Evolutionary conservation across 2,329 filamentous ascomycete species (phyloP).

Genomic region (Penicillium aurantiogriseum): DNA sequence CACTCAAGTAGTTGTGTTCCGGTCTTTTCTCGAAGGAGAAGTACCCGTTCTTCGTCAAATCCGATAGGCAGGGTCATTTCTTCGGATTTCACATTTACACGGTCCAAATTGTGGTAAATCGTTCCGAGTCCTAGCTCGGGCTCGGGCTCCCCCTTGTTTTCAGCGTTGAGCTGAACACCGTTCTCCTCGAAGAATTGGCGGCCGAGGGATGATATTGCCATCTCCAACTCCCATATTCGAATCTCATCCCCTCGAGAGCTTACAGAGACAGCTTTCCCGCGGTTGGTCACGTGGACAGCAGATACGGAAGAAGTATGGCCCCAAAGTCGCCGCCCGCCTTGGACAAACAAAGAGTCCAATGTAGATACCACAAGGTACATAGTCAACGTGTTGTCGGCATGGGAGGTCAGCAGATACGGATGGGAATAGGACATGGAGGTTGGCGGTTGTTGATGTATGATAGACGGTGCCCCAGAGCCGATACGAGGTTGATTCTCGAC

Average conservation of each 20-base stretch:
- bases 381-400: slow-evolving; percentile 84
- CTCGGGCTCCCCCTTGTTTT: slow-evolving; percentile 21
- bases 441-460: slow-evolving; percentile 50
- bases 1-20: slow-evolving; percentile 74
- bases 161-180: slow-evolving; percentile 55
- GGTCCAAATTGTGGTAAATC: neutral
- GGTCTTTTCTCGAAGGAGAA: slow-evolving; percentile 71
- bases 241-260: slow-evolving; percentile 75
- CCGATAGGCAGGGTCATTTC: slow-evolving; percentile 55
- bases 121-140: neutral
- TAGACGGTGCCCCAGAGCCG: slow-evolving; percentile 26
- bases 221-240: slow-evolving; percentile 87
- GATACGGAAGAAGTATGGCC: slow-evolving; percentile 89
- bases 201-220: slow-evolving; percentile 54
- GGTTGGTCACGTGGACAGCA: slow-evolving; percentile 76
- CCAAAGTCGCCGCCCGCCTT: slow-evolving; percentile 74
- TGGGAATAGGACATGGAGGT: slow-evolving; percentile 70
- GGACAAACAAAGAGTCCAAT: slow-evolving; percentile 63
- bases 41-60: slow-evolving; percentile 90
- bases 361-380: slow-evolving; percentile 78
- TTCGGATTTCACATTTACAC: slow-evolving; percentile 23
- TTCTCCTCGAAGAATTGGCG: slow-evolving; percentile 47
- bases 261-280: slow-evolving; percentile 87
- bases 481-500: slow-evolving; percentile 12
- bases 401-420: slow-evolving; percentile 79